These are phyloP conservation scores for Aspergillus affinis DNA, from an alignment of 495 filamentous ascomycete species.

Conservation along the genomic window DNA sequence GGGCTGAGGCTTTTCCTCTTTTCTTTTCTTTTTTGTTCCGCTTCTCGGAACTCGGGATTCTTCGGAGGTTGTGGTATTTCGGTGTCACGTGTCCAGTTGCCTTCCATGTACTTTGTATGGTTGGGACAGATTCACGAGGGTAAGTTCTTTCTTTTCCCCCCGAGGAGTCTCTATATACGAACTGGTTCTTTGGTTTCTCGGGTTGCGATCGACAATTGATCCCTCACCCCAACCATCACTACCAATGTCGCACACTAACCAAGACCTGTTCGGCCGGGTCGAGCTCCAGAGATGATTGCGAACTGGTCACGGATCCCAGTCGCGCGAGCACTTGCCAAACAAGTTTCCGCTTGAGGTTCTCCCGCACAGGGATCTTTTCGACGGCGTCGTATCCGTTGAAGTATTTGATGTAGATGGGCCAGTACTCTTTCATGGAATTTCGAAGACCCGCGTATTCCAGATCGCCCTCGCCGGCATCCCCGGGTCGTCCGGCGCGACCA, in stretches of 20 bases:
- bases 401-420: constrained; percentile 66
- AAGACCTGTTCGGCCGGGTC: constrained; percentile 42
- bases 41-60: neutral
- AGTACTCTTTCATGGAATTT: constrained; percentile 50
- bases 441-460: constrained; percentile 50
- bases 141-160: neutral
- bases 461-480: constrained; percentile 28
- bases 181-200: neutral
- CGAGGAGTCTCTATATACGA: neutral
- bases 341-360: constrained; percentile 81
- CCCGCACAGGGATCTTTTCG: constrained; percentile 79
- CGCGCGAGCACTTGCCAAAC: constrained; percentile 63
- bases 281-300: constrained; percentile 30
- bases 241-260: constrained; percentile 48
- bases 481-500: neutral
- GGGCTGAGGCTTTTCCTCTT: constrained; percentile 3
- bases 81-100: neutral
- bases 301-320: constrained; percentile 35
- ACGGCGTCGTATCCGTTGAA: constrained; percentile 85
- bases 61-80: neutral
- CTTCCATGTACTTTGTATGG: neutral
- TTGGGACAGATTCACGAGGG: neutral
- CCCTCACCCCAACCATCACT: constrained; percentile 10
- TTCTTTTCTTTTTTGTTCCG: neutral
- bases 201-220: neutral